Percentiles rank a stretch among this genome's conserved stretches.
Evolutionary conservation across 2,329 filamentous ascomycete species (phyloP).

Genomic region (Aspergillus nomiae): DNA sequence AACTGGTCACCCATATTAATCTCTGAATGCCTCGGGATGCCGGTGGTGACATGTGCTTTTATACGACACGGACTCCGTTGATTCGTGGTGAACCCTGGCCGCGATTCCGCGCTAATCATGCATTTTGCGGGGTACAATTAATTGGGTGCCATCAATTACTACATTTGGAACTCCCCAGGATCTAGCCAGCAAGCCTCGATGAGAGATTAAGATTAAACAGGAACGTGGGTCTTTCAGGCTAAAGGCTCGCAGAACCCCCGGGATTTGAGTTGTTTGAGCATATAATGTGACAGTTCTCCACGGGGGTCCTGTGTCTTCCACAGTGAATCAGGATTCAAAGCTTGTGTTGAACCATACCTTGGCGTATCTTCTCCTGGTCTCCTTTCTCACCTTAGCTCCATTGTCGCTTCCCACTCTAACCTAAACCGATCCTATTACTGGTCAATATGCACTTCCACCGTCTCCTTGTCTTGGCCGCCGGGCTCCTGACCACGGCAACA

Average conservation of each 20-base stretch:
- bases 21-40: background rate
- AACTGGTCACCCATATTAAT: background rate
- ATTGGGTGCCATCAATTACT: background rate
- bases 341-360: background rate
- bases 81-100: background rate
- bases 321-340: background rate
- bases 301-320: background rate
- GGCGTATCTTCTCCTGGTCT: too few species aligned
- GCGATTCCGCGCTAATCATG: background rate
- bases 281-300: background rate
- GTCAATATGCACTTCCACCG: conserved; percentile 2
- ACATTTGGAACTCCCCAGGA: background rate
- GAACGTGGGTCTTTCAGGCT: background rate
- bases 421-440: too few species aligned
- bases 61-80: background rate
- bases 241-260: background rate
- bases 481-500: conserved; percentile 11
- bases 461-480: conserved; percentile 10
- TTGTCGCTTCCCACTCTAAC: too few species aligned
- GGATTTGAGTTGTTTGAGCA: background rate
- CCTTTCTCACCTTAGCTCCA: background rate
- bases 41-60: background rate
- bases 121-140: conserved; percentile 8
- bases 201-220: background rate
- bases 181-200: background rate